phyloP scores from a whole-genome alignment of 2,329 filamentous ascomycete species.

The Pseudogymnoascus sp. region DNA sequence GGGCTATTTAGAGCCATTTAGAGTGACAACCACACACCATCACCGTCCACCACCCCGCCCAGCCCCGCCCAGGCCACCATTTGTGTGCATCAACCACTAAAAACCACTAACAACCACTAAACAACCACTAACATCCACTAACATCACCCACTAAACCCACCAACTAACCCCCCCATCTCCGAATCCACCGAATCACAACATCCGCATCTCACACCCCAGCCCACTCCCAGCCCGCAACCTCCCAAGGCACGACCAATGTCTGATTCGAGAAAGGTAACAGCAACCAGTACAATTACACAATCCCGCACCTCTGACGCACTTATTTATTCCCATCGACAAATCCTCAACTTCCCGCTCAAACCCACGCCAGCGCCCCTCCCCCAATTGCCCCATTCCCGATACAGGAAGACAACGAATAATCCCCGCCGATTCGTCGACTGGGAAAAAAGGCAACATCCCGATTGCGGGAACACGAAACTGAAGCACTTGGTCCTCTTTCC shows the following conservation, averaged over 20 bases:
- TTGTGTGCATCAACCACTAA: not conserved
- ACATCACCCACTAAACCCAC: not conserved
- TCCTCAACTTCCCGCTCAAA: not conserved
- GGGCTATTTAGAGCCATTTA: not conserved
- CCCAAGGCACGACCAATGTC: slow-evolving; percentile 4
- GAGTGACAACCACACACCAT: not conserved
- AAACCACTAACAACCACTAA: not conserved
- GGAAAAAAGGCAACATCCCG: not conserved
- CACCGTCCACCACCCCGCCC: not conserved
- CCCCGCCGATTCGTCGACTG: not conserved
- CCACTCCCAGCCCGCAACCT: not conserved
- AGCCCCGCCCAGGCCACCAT: not conserved
- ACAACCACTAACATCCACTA: not conserved
- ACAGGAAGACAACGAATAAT: no score
- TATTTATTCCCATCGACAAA: not conserved
- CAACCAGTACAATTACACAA: not conserved
- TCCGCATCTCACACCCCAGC: not conserved
- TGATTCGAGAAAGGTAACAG: not conserved
- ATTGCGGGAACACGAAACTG: not conserved
- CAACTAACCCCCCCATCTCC: not conserved
- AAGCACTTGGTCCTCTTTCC: not conserved
- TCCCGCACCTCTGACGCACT: not conserved
- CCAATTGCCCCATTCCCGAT: not conserved
- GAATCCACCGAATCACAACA: not conserved
- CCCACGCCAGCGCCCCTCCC: no score